phyloP scores from a whole-genome alignment of 1,284 basidiomycete genomes.

The Mycosarcoma maydis region DNA sequence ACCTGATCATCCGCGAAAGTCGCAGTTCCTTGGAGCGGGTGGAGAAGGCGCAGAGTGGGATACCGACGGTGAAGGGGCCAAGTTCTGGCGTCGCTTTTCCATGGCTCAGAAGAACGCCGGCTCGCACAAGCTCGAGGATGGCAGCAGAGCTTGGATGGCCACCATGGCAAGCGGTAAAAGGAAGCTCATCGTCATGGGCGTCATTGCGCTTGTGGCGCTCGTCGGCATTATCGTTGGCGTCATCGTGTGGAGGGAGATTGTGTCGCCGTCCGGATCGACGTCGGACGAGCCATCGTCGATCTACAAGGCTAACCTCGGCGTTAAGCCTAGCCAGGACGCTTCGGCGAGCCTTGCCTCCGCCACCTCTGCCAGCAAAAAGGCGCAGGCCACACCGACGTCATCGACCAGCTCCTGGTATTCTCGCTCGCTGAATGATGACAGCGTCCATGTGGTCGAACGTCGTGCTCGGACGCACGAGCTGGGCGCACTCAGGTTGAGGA shows the following conservation, averaged over 20 bases:
- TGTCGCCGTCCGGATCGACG: conserved; percentile 21
- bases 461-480: conserved; percentile 9
- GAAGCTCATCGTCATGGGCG: conserved; percentile 48
- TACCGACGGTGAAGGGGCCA: conserved; percentile 52
- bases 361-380: conserved; percentile 9
- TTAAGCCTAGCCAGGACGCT: not conserved
- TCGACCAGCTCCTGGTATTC: conserved; percentile 9
- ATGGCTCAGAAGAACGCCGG: conserved; percentile 50
- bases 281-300: conserved; percentile 25
- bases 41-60: conserved; percentile 61
- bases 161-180: conserved; percentile 28
- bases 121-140: conserved; percentile 35
- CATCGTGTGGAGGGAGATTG: conserved; percentile 58
- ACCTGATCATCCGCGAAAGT: conserved; percentile 52
- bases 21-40: conserved; percentile 53
- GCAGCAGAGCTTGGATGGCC: conserved; percentile 35
- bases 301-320: conserved; percentile 47
- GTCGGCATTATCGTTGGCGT: conserved; percentile 55
- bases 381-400: conserved; percentile 12
- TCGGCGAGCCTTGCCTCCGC: conserved; percentile 4
- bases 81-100: conserved; percentile 60
- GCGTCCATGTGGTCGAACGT: conserved; percentile 4
- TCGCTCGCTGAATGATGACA: conserved; percentile 14
- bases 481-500: conserved; percentile 11
- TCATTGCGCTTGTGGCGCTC: conserved; percentile 28